phyloP scores from a whole-genome alignment of 345 rosid genomes.

The Gossypium stocksii region DNA sequence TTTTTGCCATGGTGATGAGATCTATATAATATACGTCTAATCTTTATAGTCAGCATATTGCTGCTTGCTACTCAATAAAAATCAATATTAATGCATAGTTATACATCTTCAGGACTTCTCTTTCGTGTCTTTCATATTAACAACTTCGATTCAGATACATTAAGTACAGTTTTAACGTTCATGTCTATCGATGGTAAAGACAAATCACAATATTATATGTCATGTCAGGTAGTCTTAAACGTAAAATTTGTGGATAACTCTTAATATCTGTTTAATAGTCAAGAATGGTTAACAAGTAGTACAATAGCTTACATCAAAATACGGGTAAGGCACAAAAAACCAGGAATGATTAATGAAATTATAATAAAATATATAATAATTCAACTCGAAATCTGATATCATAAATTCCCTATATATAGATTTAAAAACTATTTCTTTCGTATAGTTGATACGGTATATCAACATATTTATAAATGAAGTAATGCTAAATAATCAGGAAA shows the following conservation, averaged over 20 bases:
- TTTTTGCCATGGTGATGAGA: constrained; percentile 23
- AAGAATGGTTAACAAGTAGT: too few relatives aligned
- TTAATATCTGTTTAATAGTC: too few relatives aligned
- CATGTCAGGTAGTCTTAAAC: neutral
- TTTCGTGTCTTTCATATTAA: neutral
- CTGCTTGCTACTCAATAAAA: constrained; percentile 18
- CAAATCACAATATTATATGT: neutral
- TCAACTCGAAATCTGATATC: rapidly evolving
- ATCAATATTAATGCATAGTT: neutral
- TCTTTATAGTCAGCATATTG: constrained; percentile 7
- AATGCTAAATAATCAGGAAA: too few relatives aligned
- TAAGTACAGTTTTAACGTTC: neutral
- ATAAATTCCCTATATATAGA: too few relatives aligned
- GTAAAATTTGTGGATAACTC: too few relatives aligned
- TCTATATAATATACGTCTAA: constrained; percentile 12
- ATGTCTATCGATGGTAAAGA: neutral
- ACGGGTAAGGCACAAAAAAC: too few relatives aligned
- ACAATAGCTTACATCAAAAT: too few relatives aligned
- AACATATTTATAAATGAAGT: too few relatives aligned
- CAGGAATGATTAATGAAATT: too few relatives aligned
- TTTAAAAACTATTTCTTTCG: too few relatives aligned
- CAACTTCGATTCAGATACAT: neutral
- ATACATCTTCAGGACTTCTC: neutral
- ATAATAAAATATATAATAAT: too few relatives aligned
- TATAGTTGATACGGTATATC: too few relatives aligned